Conservation (phyloP, 2,329 filamentous ascomycete species). For the Trichoderma atroviride region DNA sequence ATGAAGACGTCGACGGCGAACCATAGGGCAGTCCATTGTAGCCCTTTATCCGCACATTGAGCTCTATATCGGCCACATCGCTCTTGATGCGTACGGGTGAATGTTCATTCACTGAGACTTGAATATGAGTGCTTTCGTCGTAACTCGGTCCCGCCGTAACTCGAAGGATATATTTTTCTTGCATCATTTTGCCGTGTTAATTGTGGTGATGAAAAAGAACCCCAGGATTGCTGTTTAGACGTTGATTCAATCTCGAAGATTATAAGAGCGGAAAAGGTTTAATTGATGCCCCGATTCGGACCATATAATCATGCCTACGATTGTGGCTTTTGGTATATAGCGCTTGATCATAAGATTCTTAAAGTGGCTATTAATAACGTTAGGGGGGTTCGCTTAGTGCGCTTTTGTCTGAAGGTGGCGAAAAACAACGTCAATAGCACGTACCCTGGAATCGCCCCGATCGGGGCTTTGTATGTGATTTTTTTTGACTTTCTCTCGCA, state of each 20-base stretch:
- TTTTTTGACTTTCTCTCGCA: background rate
- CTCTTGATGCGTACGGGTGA: conserved; percentile 65
- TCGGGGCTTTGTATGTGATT: background rate
- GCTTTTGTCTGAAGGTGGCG: background rate
- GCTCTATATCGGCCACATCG: conserved; percentile 63
- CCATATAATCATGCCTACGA: conserved; percentile 14
- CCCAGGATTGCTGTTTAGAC: background rate
- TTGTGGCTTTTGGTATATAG: conserved; percentile 16
- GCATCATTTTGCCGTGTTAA: conserved; percentile 46
- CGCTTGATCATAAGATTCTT: conserved; percentile 20
- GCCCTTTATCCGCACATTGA: conserved; percentile 73
- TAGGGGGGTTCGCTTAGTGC: conserved; percentile 12
- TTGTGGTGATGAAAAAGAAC: background rate
- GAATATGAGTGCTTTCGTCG: conserved; percentile 69
- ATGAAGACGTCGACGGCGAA: conserved; percentile 71
- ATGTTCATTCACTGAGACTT: conserved; percentile 74
- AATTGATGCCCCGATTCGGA: conserved; percentile 22
- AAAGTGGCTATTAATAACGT: conserved; percentile 19
- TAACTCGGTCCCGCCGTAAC: conserved; percentile 83
- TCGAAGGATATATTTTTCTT: conserved; percentile 75
- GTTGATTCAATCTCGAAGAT: background rate
- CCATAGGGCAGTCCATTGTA: conserved; percentile 70
- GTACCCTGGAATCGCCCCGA: conserved; percentile 12
- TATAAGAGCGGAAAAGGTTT: conserved; percentile 20
- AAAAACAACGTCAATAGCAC: background rate